A percentile compares a stretch with the other conserved stretches of the same genome.
Conservation (phyloP, 179 eudicot genomes). For the Silene vulgaris region DNA sequence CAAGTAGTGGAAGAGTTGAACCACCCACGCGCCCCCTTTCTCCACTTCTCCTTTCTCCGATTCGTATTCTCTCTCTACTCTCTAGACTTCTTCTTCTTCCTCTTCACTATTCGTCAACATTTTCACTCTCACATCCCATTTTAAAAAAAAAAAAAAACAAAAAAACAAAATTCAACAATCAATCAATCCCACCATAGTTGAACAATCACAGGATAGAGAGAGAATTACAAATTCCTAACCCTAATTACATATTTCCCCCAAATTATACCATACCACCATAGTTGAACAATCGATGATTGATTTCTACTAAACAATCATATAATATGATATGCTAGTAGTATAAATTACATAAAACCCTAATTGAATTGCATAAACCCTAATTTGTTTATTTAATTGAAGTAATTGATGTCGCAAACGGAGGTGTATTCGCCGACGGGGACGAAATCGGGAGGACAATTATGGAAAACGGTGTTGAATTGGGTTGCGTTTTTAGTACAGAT, state of each 20-base stretch:
- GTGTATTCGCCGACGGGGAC: slow-evolving; percentile 47
- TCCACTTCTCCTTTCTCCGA: neutral
- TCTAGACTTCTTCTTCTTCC: slow-evolving; percentile 11
- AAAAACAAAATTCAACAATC: neutral
- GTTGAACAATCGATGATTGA: slow-evolving; percentile 6
- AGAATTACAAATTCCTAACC: neutral
- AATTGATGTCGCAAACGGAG: slow-evolving; percentile 48
- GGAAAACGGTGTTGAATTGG: slow-evolving; percentile 79
- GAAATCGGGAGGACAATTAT: slow-evolving; percentile 49
- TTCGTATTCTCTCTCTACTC: slow-evolving; percentile 16
- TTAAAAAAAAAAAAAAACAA: neutral
- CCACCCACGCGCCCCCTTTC: slow-evolving; percentile 14
- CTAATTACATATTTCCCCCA: no score
- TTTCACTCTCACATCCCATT: neutral
- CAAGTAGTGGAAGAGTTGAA: neutral
- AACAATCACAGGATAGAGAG: neutral
- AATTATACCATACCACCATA: neutral
- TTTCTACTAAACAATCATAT: neutral
- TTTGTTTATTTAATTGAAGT: neutral
- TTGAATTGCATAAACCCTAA: slow-evolving; percentile 6
- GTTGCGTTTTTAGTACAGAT: slow-evolving; percentile 76
- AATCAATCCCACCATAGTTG: neutral
- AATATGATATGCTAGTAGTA: slow-evolving; percentile 2
- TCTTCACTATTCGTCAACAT: slow-evolving; percentile 25
- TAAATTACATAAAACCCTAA: neutral